These are phyloP conservation scores for Tolypocladium paradoxum DNA, from an alignment of 2,329 filamentous ascomycete genomes.

Conservation along the genomic window DNA sequence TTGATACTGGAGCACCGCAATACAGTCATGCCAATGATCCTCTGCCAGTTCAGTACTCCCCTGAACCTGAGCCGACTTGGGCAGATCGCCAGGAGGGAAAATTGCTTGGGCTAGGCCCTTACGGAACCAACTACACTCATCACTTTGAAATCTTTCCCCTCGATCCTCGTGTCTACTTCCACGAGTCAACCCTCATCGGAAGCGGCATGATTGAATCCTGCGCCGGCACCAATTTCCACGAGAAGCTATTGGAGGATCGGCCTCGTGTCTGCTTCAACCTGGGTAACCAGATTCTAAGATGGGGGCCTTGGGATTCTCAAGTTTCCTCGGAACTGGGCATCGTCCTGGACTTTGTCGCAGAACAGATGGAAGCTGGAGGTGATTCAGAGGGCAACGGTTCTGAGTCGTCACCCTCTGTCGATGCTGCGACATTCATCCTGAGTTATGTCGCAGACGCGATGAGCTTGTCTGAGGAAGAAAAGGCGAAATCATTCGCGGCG, in stretches of 20 bases:
- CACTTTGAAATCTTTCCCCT: slow-evolving; percentile 54
- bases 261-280: slow-evolving; percentile 32
- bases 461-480: slow-evolving; percentile 23
- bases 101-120: slow-evolving; percentile 45
- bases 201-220: slow-evolving; percentile 36
- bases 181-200: slow-evolving; percentile 48
- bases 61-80: slow-evolving; percentile 4
- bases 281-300: slow-evolving; percentile 37
- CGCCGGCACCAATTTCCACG: slow-evolving; percentile 16
- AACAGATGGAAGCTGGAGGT: slow-evolving; percentile 24
- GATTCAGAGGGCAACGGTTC: background rate
- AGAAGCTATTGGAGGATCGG: slow-evolving; percentile 18
- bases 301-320: slow-evolving; percentile 46
- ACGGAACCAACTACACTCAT: slow-evolving; percentile 49
- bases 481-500: slow-evolving; percentile 29
- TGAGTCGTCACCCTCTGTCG: slow-evolving; percentile 9
- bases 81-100: slow-evolving; percentile 13
- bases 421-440: slow-evolving; percentile 34
- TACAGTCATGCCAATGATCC: slow-evolving; percentile 44
- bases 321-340: slow-evolving; percentile 52
- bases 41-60: slow-evolving; percentile 15
- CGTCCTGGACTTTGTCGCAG: slow-evolving; percentile 46
- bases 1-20: slow-evolving; percentile 41
- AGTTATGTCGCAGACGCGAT: slow-evolving; percentile 35
- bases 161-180: slow-evolving; percentile 45